A percentile compares a stretch with the other conserved stretches of the same genome.
These are phyloP conservation scores for Mikania micrantha DNA, from an alignment of 129 eudicot genomes.

Conservation along the genomic window DNA sequence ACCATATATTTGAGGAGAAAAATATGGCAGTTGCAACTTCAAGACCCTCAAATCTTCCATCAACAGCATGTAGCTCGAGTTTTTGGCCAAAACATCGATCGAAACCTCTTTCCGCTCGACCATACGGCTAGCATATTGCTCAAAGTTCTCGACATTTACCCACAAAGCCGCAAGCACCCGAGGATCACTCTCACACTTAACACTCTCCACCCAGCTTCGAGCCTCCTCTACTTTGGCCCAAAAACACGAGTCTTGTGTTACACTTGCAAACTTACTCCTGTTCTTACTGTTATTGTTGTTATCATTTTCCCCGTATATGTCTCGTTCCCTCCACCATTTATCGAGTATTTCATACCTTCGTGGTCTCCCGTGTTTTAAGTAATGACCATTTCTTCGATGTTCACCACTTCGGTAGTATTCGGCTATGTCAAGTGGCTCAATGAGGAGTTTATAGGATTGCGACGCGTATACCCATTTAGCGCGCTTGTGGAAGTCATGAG, in stretches of 20 bases:
- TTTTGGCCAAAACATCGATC: conserved; percentile 60
- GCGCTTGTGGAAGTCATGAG: conserved; percentile 71
- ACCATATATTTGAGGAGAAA: conserved; percentile 39
- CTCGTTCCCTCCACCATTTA: conserved; percentile 68
- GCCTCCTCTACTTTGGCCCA: conserved; percentile 91
- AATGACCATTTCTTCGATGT: conserved; percentile 57
- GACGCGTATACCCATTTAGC: conserved; percentile 75
- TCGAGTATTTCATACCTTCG: conserved; percentile 56
- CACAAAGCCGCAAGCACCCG: conserved; percentile 25
- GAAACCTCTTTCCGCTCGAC: conserved; percentile 70
- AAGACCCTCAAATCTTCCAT: conserved; percentile 47
- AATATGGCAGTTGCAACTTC: conserved; percentile 40
- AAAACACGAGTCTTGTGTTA: conserved; percentile 73
- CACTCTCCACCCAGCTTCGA: conserved; percentile 38
- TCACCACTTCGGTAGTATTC: conserved; percentile 62
- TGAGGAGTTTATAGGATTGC: conserved; percentile 70
- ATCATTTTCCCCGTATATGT: conserved; percentile 25
- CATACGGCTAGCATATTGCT: conserved; percentile 46
- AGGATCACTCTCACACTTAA: conserved; percentile 41
- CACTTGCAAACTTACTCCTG: conserved; percentile 50
- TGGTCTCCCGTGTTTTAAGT: conserved; percentile 56
- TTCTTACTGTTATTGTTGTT: neutral
- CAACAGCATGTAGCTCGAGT: conserved; percentile 70
- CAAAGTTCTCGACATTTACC: conserved; percentile 47
- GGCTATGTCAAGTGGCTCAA: conserved; percentile 93